phyloP scores from a whole-genome alignment of 1,139 yeast genomes.

The Magnusiomyces ingens region DNA sequence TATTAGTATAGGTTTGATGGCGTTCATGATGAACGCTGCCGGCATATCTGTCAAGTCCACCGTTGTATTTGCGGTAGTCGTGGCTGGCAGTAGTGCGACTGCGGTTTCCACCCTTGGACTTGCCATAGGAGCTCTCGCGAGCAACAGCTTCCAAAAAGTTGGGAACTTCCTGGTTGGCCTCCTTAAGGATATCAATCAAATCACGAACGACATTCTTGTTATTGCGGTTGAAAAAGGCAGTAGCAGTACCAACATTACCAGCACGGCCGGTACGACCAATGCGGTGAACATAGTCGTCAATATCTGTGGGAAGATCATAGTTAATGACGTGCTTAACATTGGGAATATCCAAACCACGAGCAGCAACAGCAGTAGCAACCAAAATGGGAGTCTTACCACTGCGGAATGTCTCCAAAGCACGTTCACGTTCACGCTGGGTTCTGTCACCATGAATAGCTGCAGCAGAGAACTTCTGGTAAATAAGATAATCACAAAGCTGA shows the following conservation, averaged over 20 bases:
- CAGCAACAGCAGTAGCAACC: conserved; percentile 98
- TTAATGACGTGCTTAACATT: conserved; percentile 96
- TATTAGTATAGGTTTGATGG: conserved; percentile 29
- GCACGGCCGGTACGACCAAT: conserved; percentile 99
- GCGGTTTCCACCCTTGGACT: conserved; percentile 40
- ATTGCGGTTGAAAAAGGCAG: conserved; percentile 96
- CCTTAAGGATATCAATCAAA: conserved; percentile 75
- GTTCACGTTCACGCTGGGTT: conserved; percentile 95
- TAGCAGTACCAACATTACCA: conserved; percentile 97
- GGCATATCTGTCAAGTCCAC: conserved; percentile 30
- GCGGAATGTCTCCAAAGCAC: conserved; percentile 87
- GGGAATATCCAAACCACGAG: conserved; percentile 99
- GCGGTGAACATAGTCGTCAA: conserved; percentile 98
- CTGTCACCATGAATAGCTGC: conserved; percentile 99
- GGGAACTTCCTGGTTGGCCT: conserved; percentile 98
- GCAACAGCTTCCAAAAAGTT: conserved; percentile 72
- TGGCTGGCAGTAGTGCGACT: conserved; percentile 26
- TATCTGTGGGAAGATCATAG: conserved; percentile 93
- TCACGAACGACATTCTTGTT: conserved; percentile 88
- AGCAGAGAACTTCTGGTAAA: conserved; percentile 87
- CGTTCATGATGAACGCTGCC: conserved; percentile 28
- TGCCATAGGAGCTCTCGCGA: conserved; percentile 56
- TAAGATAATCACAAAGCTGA: conserved; percentile 83
- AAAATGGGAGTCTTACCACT: conserved; percentile 81
- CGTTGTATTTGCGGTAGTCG: conserved; percentile 35